Conservation (phyloP, 2,329 filamentous ascomycete genomes). For the Pseudogymnoascus sp. region DNA sequence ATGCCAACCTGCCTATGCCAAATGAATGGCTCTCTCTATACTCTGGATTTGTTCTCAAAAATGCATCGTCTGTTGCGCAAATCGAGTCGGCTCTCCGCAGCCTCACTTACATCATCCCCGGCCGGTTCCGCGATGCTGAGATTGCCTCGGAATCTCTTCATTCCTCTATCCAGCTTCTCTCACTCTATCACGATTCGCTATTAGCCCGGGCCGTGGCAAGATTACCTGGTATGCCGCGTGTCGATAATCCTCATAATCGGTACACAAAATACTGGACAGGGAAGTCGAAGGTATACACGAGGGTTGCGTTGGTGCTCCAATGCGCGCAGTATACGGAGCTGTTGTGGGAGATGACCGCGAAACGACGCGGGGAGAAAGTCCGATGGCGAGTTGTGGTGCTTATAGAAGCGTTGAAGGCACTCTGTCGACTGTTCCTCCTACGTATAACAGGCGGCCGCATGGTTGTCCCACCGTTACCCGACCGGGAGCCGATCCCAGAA, state of each 20-base stretch:
- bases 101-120: conserved; percentile 91
- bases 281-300: conserved; percentile 62
- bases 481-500: conserved; percentile 69
- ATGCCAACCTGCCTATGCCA: conserved; percentile 47
- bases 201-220: conserved; percentile 58
- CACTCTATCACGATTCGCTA: conserved; percentile 85
- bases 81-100: conserved; percentile 90
- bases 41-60: conserved; percentile 88
- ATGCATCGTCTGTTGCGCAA: conserved; percentile 85
- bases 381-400: conserved; percentile 83
- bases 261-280: conserved; percentile 61
- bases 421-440: conserved; percentile 73
- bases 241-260: conserved; percentile 48
- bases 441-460: conserved; percentile 76
- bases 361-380: conserved; percentile 71
- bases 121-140: conserved; percentile 84
- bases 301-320: conserved; percentile 73
- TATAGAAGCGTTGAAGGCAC: conserved; percentile 76
- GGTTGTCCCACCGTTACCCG: conserved; percentile 75
- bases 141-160: conserved; percentile 89
- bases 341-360: conserved; percentile 95
- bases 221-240: conserved; percentile 43
- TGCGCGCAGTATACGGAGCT: conserved; percentile 92
- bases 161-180: conserved; percentile 80
- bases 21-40: conserved; percentile 64